Evolutionary conservation across 1,139 yeast species (phyloP), one percentile per base, ranked within the genome.

Genomic region (Kurtzmaniella quercitrusa): DNA sequence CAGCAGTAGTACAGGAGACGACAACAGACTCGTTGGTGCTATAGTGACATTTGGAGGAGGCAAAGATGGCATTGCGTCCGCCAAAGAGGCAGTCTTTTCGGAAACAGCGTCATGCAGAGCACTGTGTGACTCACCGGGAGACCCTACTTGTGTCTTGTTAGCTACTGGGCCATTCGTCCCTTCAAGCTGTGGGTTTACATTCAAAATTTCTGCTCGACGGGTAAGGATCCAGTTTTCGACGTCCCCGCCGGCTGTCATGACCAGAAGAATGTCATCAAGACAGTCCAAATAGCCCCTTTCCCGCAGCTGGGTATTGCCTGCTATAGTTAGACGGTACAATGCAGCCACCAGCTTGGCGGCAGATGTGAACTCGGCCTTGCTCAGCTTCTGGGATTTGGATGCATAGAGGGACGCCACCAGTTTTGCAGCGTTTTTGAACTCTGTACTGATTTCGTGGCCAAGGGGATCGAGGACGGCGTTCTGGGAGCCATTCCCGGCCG

Each of bases 331-430:
- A 43, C 85, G 65, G 53, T 81, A 82, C 10, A 82, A 63, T 1
- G 82, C 71, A 2, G 87, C 84, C 37, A 82, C 84, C 2, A 85
- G 77, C 46, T 78, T 73, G 25, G 87, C 87, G 9, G 87, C 87
- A 43, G 68, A 66, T 44, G 82, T 77, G 60, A 82, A 82, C 51
- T 81, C 85, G 1, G 64, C 56, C 24, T 79, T 71, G 7, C 48
- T 57, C 18, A 45, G 45, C 36, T 44, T 41, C 2, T 43, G 39
- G 7, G 38, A 36, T 9, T 36, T 36, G 7, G 64, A 48, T 50
- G 68, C 68, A 51, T 71, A 72, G n/a, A 73, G 54, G 4, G 70
- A 54, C 3, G 77, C 74, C 15, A 73, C 75, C 18, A 72, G 59
- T 44, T 67, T 70, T 41, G 78, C 78, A 5, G 78, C 77, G 46